These are phyloP conservation scores for Ogataea degrootiae DNA, from an alignment of 805 yeast genomes.

Conservation along the genomic window DNA sequence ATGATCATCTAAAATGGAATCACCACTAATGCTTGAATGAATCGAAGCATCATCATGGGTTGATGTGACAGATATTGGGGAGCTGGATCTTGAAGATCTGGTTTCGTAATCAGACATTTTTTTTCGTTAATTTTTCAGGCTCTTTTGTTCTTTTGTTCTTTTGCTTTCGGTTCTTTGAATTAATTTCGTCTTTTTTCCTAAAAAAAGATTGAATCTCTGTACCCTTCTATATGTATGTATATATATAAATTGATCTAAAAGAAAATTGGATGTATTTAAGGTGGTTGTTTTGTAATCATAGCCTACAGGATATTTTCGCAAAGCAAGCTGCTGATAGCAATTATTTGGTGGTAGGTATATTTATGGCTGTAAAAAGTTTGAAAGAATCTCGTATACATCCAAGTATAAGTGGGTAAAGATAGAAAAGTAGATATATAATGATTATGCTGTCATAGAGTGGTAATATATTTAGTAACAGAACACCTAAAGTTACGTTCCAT, in stretches of 20 bases:
- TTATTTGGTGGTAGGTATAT: not conserved
- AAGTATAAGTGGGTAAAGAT: not conserved
- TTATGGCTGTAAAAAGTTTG: not conserved
- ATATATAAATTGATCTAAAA: not conserved
- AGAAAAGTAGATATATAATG: not conserved
- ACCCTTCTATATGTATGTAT: not conserved
- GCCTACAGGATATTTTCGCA: not conserved
- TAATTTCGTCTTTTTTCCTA: not conserved
- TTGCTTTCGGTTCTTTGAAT: not conserved
- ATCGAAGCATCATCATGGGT: conserved; percentile 28
- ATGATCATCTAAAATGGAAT: conserved; percentile 32
- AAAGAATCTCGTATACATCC: not conserved
- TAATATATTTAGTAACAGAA: too few species aligned
- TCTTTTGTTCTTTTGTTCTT: not conserved
- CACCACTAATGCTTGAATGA: conserved; percentile 33
- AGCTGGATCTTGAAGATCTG: conserved; percentile 19
- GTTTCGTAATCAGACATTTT: conserved; percentile 21
- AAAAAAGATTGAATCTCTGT: not conserved
- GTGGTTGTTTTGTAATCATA: conserved; percentile 7
- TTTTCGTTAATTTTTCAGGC: not conserved
- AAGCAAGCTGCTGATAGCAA: too few species aligned
- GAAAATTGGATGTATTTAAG: conserved; percentile 1
- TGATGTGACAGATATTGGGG: conserved; percentile 26
- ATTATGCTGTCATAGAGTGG: too few species aligned
- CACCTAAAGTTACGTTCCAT: too few species aligned